phyloP scores from a whole-genome alignment of 495 filamentous ascomycete genomes.

The Tuber indicum region DNA sequence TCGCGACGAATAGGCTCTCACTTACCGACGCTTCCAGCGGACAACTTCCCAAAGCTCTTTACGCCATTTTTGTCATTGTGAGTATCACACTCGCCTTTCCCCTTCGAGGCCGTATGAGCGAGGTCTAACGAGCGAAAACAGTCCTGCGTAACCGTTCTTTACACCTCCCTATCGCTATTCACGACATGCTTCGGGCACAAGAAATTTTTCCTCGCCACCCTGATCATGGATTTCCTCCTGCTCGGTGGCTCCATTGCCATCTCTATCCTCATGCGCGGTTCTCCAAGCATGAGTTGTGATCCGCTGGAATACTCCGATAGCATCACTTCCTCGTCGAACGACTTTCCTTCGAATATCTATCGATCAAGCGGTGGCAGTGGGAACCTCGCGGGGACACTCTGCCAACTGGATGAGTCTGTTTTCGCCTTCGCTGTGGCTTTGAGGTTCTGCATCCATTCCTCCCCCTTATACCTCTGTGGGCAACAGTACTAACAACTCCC shows the following conservation, averaged over 20 bases:
- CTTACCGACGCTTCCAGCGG: constrained; percentile 7
- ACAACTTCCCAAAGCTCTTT: constrained; percentile 14
- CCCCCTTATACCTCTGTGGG: not conserved
- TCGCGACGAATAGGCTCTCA: constrained; percentile 8
- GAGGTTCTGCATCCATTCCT: not conserved
- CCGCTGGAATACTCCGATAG: constrained; percentile 6
- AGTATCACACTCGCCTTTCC: not conserved
- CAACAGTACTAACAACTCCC: not conserved
- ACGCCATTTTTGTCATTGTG: constrained; percentile 24
- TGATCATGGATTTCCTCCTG: constrained; percentile 15
- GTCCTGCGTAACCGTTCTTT: constrained; percentile 19
- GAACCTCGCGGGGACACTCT: constrained; percentile 5
- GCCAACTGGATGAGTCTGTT: constrained; percentile 8
- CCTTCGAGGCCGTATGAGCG: not conserved
- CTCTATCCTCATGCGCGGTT: constrained; percentile 20
- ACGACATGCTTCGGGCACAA: constrained; percentile 22
- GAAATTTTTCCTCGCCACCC: constrained; percentile 16
- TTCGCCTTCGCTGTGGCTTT: constrained; percentile 13
- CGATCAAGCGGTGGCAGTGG: not conserved
- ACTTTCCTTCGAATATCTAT: constrained; percentile 17
- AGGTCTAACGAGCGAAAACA: constrained; percentile 6
- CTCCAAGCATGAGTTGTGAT: constrained; percentile 4
- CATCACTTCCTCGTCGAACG: constrained; percentile 10
- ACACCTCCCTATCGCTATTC: constrained; percentile 18
- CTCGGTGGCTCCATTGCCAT: constrained; percentile 18